Evolutionary conservation across 805 yeast species (phyloP), one percentile per base, ranked within the genome.

Genomic region (Lachancea thermotolerans): DNA sequence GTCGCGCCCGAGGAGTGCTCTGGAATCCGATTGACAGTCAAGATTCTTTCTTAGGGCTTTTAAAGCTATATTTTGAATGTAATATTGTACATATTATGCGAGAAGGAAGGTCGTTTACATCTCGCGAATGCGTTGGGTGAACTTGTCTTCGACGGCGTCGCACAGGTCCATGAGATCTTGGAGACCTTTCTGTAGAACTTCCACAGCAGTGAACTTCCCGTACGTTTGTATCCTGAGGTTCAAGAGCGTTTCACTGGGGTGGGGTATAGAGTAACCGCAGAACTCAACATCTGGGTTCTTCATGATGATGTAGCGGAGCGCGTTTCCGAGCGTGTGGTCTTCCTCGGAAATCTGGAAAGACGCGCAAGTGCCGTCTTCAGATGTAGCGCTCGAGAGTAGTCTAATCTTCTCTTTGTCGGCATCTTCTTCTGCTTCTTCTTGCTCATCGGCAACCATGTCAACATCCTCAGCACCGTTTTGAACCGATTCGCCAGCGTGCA

Each of bases 201-300:
- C 95, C 34, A 86, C 80, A 3, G 98, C 98, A 3, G 97, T 82
- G 52, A 79, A 75, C 8, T 70, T 69, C 28, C 81, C 96, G 60
- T 89, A 90, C 1, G 99, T 93, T 70, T 93, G 99, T 51, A 93
- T 88, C 69, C 99, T 80, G 46, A 93, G 65, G 68, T 93, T 88
- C 67, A 93, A 71, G 55, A 85, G 83, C 49, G 87, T 74, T 68
- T 93, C 99, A 31, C 96, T 86, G 15, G 99, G 99, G 67, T 93
- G 99, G 10, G 99, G 99, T 54, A 93, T 93, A 37, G 97, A 88
- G 69, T 93, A 93, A 46, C 99, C 99, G 62, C 98, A 91, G 65
- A 93, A 93, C 62, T 93, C 99, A 21, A 93, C 99, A 53, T 89
- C 95, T 33, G 97, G 96, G 60, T 93, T 93, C 69, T 91, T 90